Conservation (phyloP, 176 grass and related monocot genomes). For the Tillandsia leiboldiana region DNA sequence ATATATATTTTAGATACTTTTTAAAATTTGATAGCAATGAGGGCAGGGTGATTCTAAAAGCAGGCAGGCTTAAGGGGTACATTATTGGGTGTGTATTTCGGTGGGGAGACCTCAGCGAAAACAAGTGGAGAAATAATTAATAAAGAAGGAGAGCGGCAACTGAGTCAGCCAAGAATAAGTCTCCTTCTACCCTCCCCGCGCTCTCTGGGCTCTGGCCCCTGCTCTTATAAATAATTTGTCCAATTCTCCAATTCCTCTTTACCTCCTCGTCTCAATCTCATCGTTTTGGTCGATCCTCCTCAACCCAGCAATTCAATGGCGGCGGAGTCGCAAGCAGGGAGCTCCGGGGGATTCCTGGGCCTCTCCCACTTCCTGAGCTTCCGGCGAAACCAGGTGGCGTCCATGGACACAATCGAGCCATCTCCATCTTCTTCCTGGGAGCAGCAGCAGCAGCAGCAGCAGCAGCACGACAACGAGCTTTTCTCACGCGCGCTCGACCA, state of each 20-base stretch:
- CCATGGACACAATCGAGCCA: conserved; percentile 23
- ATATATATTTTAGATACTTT: too few relatives aligned
- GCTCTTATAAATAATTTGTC: neutral
- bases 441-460: conserved; percentile 14
- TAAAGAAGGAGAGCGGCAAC: too few relatives aligned
- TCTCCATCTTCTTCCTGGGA: too few relatives aligned
- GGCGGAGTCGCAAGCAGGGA: neutral
- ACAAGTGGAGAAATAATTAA: too few relatives aligned
- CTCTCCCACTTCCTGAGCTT: conserved; percentile 45
- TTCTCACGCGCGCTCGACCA: conserved; percentile 44
- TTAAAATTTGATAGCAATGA: too few relatives aligned
- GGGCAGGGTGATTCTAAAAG: too few relatives aligned
- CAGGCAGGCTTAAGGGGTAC: too few relatives aligned
- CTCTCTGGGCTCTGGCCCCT: too few relatives aligned
- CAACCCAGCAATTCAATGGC: neutral
- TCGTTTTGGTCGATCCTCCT: neutral
- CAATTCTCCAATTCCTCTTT: neutral
- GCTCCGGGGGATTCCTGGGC: conserved; percentile 30
- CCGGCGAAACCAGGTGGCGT: conserved; percentile 51
- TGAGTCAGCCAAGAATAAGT: too few relatives aligned
- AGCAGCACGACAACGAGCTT: conserved; percentile 47
- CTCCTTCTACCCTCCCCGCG: too few relatives aligned
- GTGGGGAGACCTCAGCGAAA: too few relatives aligned
- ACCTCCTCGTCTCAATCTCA: neutral
- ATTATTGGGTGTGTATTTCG: too few relatives aligned